phyloP scores from a whole-genome alignment of 306 rosid species.

The Prosopis cineraria region DNA sequence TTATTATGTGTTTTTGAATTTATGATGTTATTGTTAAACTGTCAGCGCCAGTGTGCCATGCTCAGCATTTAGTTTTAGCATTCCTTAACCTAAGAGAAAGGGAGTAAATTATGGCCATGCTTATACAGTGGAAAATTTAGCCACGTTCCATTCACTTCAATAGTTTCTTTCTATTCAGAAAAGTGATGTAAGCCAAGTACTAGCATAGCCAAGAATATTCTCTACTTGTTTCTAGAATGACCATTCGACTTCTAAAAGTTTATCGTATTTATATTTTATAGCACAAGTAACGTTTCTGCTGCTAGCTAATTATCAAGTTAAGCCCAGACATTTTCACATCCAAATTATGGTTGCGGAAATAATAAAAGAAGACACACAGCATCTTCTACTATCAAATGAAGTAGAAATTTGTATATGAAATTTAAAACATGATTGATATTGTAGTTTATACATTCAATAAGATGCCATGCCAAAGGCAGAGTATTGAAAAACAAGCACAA shows the following conservation, averaged over 20 bases:
- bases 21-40: background rate
- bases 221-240: background rate
- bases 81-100: constrained; percentile 6
- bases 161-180: constrained; percentile 10
- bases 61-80: constrained; percentile 6
- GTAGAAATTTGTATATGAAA: constrained; percentile 17
- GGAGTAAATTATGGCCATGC: background rate
- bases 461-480: constrained; percentile 1
- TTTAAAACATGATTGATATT: background rate
- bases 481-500: constrained; percentile 13
- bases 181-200: constrained; percentile 17
- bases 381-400: background rate
- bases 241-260: background rate
- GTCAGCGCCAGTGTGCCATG: background rate
- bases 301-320: constrained; percentile 6
- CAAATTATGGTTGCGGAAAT: background rate
- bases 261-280: background rate
- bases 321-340: constrained; percentile 1
- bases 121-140: constrained; percentile 4
- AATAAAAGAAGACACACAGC: constrained; percentile 1
- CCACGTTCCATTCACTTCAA: background rate
- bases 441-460: constrained; percentile 12
- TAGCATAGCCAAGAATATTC: constrained; percentile 5
- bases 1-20: background rate
- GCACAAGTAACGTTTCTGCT: background rate